A percentile compares a stretch with the other conserved stretches of the same genome.
Conservation (phyloP, 2,329 filamentous ascomycete genomes). For the Colletotrichum orbiculare region DNA sequence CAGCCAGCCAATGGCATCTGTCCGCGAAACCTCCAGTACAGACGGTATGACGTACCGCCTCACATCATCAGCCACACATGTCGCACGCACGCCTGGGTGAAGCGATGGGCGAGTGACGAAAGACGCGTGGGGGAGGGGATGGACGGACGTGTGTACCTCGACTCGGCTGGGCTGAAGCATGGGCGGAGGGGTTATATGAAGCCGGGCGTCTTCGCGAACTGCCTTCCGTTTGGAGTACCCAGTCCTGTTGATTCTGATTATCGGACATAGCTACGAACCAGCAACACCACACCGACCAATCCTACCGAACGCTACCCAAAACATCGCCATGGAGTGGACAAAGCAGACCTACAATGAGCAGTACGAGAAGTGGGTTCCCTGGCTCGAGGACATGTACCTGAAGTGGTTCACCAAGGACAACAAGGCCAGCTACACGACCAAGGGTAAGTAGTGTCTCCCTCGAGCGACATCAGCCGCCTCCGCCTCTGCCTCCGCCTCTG, state of each 20-base stretch:
- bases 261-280: neutral
- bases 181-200: constrained; percentile 25
- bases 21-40: constrained; percentile 32
- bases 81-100: constrained; percentile 3
- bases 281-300: neutral
- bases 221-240: constrained; percentile 16
- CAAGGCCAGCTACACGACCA: constrained; percentile 77
- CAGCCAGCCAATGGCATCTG: constrained; percentile 30
- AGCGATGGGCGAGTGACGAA: constrained; percentile 32
- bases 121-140: neutral
- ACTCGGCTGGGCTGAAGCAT: neutral
- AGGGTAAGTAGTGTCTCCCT: constrained; percentile 59
- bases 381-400: constrained; percentile 80
- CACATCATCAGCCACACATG: constrained; percentile 33
- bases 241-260: constrained; percentile 22
- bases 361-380: constrained; percentile 81
- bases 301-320: neutral
- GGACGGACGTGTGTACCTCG: neutral
- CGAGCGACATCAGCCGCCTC: neutral
- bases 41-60: constrained; percentile 33
- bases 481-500: neutral
- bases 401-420: constrained; percentile 81
- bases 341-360: constrained; percentile 75
- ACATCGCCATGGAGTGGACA: constrained; percentile 62
- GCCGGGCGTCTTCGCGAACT: constrained; percentile 1